phyloP scores from a whole-genome alignment of 75 land plant species.

The Cryptomeria japonica region DNA sequence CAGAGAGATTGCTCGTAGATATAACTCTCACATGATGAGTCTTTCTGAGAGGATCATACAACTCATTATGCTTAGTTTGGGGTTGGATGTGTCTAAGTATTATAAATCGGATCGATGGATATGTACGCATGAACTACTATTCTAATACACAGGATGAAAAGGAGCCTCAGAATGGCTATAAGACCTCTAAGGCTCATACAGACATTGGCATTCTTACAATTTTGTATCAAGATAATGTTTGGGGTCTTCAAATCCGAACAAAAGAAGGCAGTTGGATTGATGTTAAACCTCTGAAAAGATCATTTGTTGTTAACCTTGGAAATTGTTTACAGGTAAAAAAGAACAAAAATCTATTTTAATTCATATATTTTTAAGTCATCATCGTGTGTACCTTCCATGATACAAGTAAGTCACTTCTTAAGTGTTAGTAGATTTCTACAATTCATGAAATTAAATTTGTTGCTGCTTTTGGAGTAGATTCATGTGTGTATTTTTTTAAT shows the following conservation, averaged over 20 bases:
- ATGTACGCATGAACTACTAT: constrained; percentile 44
- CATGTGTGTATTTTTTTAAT: too few species aligned
- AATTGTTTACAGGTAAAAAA: constrained; percentile 42
- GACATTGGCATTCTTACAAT: constrained; percentile 63
- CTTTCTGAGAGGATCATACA: constrained; percentile 29
- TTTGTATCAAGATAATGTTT: constrained; percentile 43
- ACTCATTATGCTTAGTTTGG: constrained; percentile 32
- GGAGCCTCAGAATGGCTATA: background rate
- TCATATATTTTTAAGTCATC: background rate
- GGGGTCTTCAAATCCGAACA: constrained; percentile 51
- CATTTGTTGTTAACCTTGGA: constrained; percentile 62
- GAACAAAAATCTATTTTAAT: background rate
- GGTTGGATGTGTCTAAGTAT: constrained; percentile 26
- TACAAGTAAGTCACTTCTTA: too few species aligned
- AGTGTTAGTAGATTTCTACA: too few species aligned
- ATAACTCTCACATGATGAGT: constrained; percentile 35
- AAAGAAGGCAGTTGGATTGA: constrained; percentile 55
- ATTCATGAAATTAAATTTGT: too few species aligned
- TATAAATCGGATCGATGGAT: constrained; percentile 36
- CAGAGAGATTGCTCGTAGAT: constrained; percentile 34
- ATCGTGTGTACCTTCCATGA: too few species aligned
- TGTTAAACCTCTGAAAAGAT: constrained; percentile 33
- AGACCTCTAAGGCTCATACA: constrained; percentile 36
- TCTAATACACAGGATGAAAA: background rate
- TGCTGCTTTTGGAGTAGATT: too few species aligned